Evolutionary conservation across 202 grass and related monocot species (phyloP).

Genomic region (Schoenoplectus triqueter): DNA sequence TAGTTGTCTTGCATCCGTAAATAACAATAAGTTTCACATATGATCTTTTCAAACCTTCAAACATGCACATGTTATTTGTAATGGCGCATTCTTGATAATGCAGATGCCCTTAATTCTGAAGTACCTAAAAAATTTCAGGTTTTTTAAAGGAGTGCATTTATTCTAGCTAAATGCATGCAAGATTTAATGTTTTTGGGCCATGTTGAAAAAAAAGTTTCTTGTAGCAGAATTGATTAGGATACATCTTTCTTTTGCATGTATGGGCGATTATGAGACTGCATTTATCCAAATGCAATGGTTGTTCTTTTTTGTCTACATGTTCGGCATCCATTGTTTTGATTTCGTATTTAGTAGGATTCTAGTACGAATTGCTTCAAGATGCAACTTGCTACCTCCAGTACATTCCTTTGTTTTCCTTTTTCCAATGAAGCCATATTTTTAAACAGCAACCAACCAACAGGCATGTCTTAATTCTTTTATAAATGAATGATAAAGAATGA

Average conservation of each 20-base stretch:
- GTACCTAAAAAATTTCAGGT: too few species aligned
- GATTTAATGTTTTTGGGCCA: background rate
- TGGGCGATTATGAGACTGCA: background rate
- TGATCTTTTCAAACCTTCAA: background rate
- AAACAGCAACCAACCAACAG: background rate
- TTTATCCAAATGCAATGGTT: constrained; percentile 13
- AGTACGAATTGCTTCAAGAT: background rate
- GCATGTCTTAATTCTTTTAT: constrained; percentile 17
- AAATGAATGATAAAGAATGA: background rate
- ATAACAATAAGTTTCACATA: constrained; percentile 25
- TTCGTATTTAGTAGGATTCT: background rate
- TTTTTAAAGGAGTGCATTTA: background rate
- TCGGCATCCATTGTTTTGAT: background rate
- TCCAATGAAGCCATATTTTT: background rate
- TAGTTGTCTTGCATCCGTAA: background rate
- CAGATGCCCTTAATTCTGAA: background rate
- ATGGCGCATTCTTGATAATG: background rate
- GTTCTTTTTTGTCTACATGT: background rate
- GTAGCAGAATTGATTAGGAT: background rate
- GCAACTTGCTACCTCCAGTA: background rate
- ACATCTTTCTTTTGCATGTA: background rate
- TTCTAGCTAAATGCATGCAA: background rate
- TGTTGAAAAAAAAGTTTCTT: constrained; percentile 18
- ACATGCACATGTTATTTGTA: constrained; percentile 1
- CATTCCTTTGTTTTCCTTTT: background rate